These are phyloP conservation scores for Vitis hybrid DNA, from an alignment of 177 flowering plant species.

Conservation along the genomic window DNA sequence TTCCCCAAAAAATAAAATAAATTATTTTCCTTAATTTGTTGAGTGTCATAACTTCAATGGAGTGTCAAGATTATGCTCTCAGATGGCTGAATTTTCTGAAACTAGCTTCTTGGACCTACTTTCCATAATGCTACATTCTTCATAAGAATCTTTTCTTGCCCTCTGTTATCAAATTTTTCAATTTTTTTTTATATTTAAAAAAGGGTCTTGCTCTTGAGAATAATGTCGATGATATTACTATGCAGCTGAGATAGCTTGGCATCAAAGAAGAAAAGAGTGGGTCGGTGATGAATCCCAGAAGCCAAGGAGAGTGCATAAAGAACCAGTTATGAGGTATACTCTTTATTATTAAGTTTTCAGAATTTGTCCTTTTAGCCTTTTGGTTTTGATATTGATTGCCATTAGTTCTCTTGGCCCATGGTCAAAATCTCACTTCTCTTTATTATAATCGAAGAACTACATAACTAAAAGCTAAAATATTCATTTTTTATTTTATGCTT, in stretches of 20 bases:
- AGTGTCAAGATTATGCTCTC: too few species aligned
- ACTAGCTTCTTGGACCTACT: too few species aligned
- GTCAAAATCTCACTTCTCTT: not conserved
- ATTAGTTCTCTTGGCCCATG: not conserved
- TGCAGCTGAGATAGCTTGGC: constrained; percentile 53
- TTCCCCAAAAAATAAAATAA: too few species aligned
- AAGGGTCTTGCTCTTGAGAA: not conserved
- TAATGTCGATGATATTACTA: not conserved
- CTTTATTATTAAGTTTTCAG: not conserved
- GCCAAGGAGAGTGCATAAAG: constrained; percentile 26
- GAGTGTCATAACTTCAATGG: too few species aligned
- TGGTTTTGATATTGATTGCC: not conserved
- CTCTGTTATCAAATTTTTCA: too few species aligned
- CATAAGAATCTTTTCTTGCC: too few species aligned
- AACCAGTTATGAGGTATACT: constrained; percentile 48
- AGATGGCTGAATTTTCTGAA: too few species aligned
- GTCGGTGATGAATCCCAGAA: constrained; percentile 39
- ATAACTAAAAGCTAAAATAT: not conserved
- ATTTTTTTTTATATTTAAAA: not conserved
- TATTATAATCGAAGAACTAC: not conserved
- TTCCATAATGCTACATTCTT: too few species aligned
- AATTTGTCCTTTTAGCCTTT: not conserved
- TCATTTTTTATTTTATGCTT: not conserved
- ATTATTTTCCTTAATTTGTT: too few species aligned
- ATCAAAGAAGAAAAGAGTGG: constrained; percentile 51